A percentile compares a stretch with the other conserved stretches of the same genome.
phyloP scores from a whole-genome alignment of 257 asterid genomes.

The Petunia secreta region DNA sequence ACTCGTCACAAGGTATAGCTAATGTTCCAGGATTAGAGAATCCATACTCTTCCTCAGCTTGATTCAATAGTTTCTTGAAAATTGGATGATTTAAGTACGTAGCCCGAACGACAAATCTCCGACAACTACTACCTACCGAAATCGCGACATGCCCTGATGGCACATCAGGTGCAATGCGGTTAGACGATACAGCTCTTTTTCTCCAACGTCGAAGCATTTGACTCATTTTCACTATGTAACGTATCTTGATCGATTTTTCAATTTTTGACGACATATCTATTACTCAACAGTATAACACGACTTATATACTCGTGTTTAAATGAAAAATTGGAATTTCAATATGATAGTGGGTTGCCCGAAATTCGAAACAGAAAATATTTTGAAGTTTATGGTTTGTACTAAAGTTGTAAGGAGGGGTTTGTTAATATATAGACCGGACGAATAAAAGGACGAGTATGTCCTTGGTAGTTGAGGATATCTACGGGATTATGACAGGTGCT shows the following conservation, averaged over 20 bases:
- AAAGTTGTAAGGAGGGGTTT: not conserved
- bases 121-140: slow-evolving; percentile 56
- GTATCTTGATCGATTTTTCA: slow-evolving; percentile 55
- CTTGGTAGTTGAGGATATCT: slow-evolving; percentile 36
- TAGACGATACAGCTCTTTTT: slow-evolving; percentile 45
- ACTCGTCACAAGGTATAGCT: slow-evolving; percentile 76
- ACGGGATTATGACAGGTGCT: slow-evolving; percentile 24
- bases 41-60: slow-evolving; percentile 85
- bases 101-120: slow-evolving; percentile 71
- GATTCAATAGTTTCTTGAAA: slow-evolving; percentile 56
- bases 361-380: too few relatives aligned
- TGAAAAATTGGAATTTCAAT: too few relatives aligned
- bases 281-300: not conserved
- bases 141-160: slow-evolving; percentile 86
- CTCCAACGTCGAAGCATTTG: slow-evolving; percentile 81
- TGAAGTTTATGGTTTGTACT: not conserved
- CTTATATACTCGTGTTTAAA: too few relatives aligned
- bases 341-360: not conserved
- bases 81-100: slow-evolving; percentile 75
- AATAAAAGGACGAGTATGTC: slow-evolving; percentile 6
- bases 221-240: slow-evolving; percentile 66
- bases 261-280: slow-evolving; percentile 25
- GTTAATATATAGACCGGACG: not conserved
- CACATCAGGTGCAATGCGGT: slow-evolving; percentile 60
- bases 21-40: slow-evolving; percentile 67